Evolutionary conservation across 2,329 filamentous ascomycete genomes (phyloP).

Genomic region (Alternaria conjuncta): DNA sequence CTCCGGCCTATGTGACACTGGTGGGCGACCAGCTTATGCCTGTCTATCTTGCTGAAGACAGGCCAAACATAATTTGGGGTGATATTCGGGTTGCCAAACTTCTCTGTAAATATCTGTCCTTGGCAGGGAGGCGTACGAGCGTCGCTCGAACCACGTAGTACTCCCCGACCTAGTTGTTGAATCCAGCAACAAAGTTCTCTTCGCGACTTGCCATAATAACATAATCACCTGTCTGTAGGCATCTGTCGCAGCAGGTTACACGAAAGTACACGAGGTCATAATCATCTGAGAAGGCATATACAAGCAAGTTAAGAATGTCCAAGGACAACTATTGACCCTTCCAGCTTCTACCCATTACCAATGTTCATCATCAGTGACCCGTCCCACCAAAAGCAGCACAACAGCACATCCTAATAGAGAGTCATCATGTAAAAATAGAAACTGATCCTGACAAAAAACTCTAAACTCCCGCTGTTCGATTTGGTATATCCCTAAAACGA

Average conservation of each 20-base stretch:
- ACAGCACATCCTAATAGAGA: neutral
- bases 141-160: neutral
- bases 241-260: neutral
- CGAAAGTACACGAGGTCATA: neutral
- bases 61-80: too few relatives aligned
- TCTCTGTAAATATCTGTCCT: neutral
- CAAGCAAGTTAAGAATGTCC: constrained; percentile 6
- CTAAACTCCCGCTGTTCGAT: constrained; percentile 34
- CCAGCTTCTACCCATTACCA: constrained; percentile 18
- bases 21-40: too few relatives aligned
- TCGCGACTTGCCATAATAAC: neutral
- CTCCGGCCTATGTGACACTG: too few relatives aligned
- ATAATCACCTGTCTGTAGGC: neutral
- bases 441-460: neutral
- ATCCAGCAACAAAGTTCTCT: neutral
- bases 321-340: neutral
- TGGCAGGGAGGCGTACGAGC: neutral
- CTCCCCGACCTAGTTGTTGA: neutral
- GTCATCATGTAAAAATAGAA: neutral
- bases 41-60: too few relatives aligned
- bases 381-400: neutral
- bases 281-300: constrained; percentile 4
- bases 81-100: too few relatives aligned
- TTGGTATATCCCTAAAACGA: constrained; percentile 33
- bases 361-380: neutral